phyloP scores from a whole-genome alignment of 129 eudicot genomes.

The Flaveria trinervia region DNA sequence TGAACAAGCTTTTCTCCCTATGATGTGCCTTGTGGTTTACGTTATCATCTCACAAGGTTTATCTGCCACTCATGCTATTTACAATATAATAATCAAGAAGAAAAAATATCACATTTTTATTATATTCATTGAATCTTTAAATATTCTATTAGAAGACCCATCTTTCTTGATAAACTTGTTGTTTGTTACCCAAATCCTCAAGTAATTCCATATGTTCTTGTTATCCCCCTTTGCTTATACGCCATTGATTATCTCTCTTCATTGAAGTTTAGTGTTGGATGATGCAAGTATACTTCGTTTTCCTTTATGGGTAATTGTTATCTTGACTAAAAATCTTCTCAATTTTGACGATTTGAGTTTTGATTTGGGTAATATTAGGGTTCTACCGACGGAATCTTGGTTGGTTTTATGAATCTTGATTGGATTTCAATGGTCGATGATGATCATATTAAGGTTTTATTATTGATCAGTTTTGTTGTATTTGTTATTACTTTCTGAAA shows the following conservation, averaged over 20 bases:
- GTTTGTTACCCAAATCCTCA: slow-evolving; percentile 32
- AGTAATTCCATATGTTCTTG: slow-evolving; percentile 29
- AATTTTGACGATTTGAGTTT: slow-evolving; percentile 21
- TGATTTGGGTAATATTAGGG: slow-evolving; percentile 30
- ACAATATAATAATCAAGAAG: slow-evolving; percentile 11
- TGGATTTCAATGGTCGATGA: slow-evolving; percentile 19
- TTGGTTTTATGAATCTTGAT: slow-evolving; percentile 17
- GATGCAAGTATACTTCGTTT: slow-evolving; percentile 8
- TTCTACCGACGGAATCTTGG: not conserved
- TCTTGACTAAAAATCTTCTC: slow-evolving; percentile 16
- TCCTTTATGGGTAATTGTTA: slow-evolving; percentile 23
- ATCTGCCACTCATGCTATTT: slow-evolving; percentile 30
- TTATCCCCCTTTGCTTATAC: slow-evolving; percentile 35
- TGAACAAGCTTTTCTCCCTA: slow-evolving; percentile 7
- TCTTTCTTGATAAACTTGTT: slow-evolving; percentile 48
- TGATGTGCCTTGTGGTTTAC: slow-evolving; percentile 39
- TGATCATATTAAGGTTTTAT: slow-evolving; percentile 34
- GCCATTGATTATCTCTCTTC: slow-evolving; percentile 37
- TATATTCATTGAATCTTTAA: slow-evolving; percentile 23
- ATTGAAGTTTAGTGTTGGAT: not conserved
- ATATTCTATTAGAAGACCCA: slow-evolving; percentile 20
- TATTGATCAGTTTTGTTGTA: slow-evolving; percentile 11
- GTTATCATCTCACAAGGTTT: slow-evolving; percentile 33
- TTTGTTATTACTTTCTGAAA: slow-evolving; percentile 20
- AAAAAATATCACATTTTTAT: slow-evolving; percentile 1